Evolutionary conservation across 108 stramenopile genomes (phyloP).

Genomic region (Cafeteria roenbergensis): DNA sequence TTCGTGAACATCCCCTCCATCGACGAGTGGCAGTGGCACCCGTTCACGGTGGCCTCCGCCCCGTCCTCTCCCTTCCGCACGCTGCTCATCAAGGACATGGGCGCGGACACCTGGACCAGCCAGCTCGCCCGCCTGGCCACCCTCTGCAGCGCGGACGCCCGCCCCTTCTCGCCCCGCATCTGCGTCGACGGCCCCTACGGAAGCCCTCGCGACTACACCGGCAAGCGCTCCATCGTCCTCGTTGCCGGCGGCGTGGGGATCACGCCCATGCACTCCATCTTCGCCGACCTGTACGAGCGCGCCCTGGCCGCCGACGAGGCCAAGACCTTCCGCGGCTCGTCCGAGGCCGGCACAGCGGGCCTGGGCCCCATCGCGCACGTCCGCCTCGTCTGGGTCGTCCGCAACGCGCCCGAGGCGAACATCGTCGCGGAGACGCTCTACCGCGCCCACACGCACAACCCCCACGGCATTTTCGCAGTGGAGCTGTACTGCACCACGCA

Average conservation of each 20-base stretch:
- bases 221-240: constrained; percentile 7
- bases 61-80: constrained; percentile 1
- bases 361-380: not conserved
- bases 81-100: constrained; percentile 29
- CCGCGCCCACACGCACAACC: not conserved
- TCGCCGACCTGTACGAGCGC: constrained; percentile 9
- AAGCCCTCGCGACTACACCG: not conserved
- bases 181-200: constrained; percentile 29
- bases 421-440: not conserved
- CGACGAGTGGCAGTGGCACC: constrained; percentile 22
- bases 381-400: not conserved
- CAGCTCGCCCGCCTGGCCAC: constrained; percentile 1
- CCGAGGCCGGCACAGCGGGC: not conserved
- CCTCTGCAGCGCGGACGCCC: not conserved
- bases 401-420: not conserved
- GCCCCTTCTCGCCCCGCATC: not conserved
- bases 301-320: not conserved
- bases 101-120: constrained; percentile 16
- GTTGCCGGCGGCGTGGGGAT: constrained; percentile 30
- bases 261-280: constrained; percentile 17
- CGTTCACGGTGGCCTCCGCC: constrained; percentile 24
- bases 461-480: not conserved
- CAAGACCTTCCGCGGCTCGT: too few relatives aligned
- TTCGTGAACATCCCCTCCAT: constrained; percentile 22
- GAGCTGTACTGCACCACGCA: not conserved